Evolutionary conservation across 208 protist species (phyloP), one percentile per base, ranked within the genome.

Genomic region (Crithidia sp.): DNA sequence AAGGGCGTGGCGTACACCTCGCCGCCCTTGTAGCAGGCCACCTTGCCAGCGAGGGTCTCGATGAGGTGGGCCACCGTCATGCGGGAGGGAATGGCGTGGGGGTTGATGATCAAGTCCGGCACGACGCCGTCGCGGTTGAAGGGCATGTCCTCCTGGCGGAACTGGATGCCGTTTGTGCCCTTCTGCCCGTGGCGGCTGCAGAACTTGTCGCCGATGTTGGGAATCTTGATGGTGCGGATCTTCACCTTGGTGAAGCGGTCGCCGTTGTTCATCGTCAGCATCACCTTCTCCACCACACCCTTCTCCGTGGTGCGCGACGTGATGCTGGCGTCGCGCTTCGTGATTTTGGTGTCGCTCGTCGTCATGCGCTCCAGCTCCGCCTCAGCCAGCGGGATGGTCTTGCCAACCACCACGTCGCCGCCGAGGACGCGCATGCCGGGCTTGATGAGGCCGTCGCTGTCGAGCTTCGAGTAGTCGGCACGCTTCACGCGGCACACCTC

Each of bases 51-150:
- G 7, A 86, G 74, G 13, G 71, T 94, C 81, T 99, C 99, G 52
- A 99, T 97, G 52, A 99, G 85, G 81, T 99, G 99, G 12, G 98
- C 99, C 16, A 99, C 98, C 44, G 99, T 99, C 99, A 99, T 99
- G 77, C 99, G 97, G 57, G 93, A 99, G 41, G 99, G 99, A 86
- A 99, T 99, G 70, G 98, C 99, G 84, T 99, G 99, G n/a, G 99
- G 99, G 86, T 99, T 99, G 98, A 99, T 99, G 87, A 99, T 99
- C 67, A 99, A 96, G 82, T 99, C 99, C 3, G 99, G 99, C 57
- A 88, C 98, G 37, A 99, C 92, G 43, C 98, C 98, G 36, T 94
- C 67, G 61, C 97, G 89, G 63, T 92, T 99, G 81, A 99, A 99
- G 39, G 99, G 99, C 97, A 99, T 95, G 87, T 99, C 99, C 50